Conservation (phyloP, 2,329 filamentous ascomycete species). For the Sordariomycetes sp. region DNA sequence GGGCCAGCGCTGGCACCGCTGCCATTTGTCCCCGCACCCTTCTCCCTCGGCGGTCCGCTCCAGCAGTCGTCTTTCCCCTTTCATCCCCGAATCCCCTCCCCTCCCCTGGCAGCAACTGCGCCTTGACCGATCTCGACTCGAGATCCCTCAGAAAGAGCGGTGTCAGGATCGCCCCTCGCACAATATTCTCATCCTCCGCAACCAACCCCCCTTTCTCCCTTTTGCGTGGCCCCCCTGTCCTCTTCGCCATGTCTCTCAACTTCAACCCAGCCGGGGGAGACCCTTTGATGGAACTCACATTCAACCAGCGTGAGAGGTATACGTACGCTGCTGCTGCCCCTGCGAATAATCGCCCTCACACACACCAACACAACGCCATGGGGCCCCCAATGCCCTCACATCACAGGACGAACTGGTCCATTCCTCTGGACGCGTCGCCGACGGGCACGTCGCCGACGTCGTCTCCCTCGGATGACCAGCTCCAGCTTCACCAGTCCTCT, state of each 20-base stretch:
- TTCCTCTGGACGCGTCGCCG: conserved; percentile 38
- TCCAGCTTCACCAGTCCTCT: conserved; percentile 21
- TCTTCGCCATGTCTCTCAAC: conserved; percentile 40
- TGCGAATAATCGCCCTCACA: conserved; percentile 8
- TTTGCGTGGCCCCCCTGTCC: conserved; percentile 8
- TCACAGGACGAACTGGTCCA: conserved; percentile 27
- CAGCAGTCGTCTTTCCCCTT: conserved; percentile 5
- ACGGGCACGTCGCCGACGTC: conserved; percentile 27
- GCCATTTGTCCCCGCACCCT: conserved; percentile 6
- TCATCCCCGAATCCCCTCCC: background rate
- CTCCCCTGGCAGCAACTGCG: conserved; percentile 5
- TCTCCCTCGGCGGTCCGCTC: conserved; percentile 4
- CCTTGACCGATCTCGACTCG: conserved; percentile 6
- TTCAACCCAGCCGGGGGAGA: conserved; percentile 41
- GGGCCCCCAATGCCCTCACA: conserved; percentile 21
- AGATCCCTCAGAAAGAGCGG: conserved; percentile 23
- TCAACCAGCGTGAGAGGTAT: conserved; percentile 44
- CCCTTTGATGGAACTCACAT: conserved; percentile 47
- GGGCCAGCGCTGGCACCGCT: conserved; percentile 2
- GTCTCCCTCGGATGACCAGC: conserved; percentile 37
- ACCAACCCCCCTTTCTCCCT: conserved; percentile 13
- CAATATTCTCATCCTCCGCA: conserved; percentile 19
- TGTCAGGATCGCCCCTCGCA: conserved; percentile 21
- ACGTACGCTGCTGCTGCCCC: conserved; percentile 29
- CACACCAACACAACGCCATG: conserved; percentile 14